Evolutionary conservation across 1,139 yeast genomes (phyloP).

Genomic region (Geotrichum cucujoidarum): DNA sequence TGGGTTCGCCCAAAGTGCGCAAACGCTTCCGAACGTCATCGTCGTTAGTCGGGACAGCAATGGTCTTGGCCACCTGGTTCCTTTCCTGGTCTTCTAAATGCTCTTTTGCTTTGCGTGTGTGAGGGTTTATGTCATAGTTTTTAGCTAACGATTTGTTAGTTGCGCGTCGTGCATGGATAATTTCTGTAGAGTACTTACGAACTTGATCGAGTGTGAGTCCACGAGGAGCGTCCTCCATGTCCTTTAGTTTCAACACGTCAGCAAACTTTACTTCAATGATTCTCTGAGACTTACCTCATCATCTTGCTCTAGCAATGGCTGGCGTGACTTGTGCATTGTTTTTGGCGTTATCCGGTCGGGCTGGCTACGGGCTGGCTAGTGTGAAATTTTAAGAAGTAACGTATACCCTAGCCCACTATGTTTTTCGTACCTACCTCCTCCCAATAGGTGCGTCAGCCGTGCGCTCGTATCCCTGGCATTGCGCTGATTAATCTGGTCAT

Average conservation of each 20-base stretch:
- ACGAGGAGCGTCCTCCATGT: conserved; percentile 11
- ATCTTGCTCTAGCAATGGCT: conserved; percentile 15
- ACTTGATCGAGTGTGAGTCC: conserved; percentile 18
- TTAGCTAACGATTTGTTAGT: conserved; percentile 11
- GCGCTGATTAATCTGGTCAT: too few relatives aligned
- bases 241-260: conserved; percentile 7
- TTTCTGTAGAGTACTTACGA: conserved; percentile 16
- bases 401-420: conserved; percentile 14
- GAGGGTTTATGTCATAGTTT: conserved; percentile 13
- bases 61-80: conserved; percentile 26
- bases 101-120: conserved; percentile 24
- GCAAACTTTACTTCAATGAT: background rate
- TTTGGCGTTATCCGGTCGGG: background rate
- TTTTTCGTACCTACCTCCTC: too few relatives aligned
- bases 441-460: too few relatives aligned
- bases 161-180: too few relatives aligned
- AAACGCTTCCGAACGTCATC: conserved; percentile 51
- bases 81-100: conserved; percentile 28
- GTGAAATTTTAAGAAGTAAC: conserved; percentile 4
- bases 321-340: conserved; percentile 13
- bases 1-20: conserved; percentile 53
- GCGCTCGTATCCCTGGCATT: too few relatives aligned
- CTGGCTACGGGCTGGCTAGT: background rate
- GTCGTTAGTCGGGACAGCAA: conserved; percentile 58
- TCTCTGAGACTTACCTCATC: conserved; percentile 13